Conservation (phyloP, 208 protist species). For the Zelonia costaricensis region DNA sequence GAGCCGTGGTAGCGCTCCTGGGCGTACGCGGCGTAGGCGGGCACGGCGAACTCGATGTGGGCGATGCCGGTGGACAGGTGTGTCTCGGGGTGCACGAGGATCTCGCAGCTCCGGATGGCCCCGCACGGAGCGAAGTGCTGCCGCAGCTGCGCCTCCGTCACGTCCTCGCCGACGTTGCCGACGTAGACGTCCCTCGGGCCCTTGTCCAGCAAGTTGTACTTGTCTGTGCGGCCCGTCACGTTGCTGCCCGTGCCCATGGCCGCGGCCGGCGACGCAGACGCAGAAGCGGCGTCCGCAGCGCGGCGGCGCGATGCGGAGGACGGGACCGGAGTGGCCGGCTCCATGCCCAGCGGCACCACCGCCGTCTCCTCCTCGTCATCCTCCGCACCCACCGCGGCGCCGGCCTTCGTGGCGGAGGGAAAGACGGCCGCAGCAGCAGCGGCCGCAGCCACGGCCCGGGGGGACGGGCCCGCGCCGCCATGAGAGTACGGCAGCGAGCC, state of each 20-base stretch:
- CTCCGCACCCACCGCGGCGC: neutral
- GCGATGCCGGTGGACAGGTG: constrained; percentile 77
- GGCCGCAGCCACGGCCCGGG: neutral
- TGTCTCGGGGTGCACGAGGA: constrained; percentile 81
- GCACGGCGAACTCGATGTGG: constrained; percentile 70
- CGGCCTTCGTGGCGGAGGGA: neutral
- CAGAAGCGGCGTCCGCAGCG: constrained; percentile 1
- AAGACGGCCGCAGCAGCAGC: neutral
- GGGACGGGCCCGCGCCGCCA: constrained; percentile 16
- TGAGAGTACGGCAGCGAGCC: constrained; percentile 86
- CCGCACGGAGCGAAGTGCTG: constrained; percentile 81
- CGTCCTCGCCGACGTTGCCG: constrained; percentile 77
- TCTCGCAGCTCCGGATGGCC: constrained; percentile 58
- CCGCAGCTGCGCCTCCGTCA: constrained; percentile 77
- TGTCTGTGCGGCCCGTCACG: constrained; percentile 69
- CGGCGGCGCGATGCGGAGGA: constrained; percentile 6
- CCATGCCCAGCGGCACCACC: constrained; percentile 48
- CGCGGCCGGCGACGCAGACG: constrained; percentile 1
- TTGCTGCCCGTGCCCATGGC: constrained; percentile 29
- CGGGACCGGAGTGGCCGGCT: constrained; percentile 14
- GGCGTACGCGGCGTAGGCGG: constrained; percentile 84
- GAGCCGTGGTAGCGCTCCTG: constrained; percentile 85
- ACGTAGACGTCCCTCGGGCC: constrained; percentile 81
- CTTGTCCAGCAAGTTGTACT: constrained; percentile 84
- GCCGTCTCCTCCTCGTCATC: constrained; percentile 30